Evolutionary conservation across 2,329 filamentous ascomycete species (phyloP).

Genomic region (Lasiodiplodia citricola): DNA sequence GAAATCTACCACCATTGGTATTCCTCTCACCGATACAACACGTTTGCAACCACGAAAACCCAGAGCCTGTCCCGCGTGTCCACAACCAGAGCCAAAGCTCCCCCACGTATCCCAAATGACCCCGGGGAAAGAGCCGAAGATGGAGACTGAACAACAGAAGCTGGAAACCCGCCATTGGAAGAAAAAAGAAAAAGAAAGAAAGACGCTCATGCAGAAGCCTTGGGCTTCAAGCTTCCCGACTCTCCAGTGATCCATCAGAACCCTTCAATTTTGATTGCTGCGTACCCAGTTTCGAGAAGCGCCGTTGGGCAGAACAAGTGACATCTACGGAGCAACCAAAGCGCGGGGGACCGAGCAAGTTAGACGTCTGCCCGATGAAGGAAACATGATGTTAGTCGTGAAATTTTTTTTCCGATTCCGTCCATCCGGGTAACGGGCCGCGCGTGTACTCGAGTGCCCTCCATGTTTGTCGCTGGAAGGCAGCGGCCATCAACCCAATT

Average conservation of each 20-base stretch:
- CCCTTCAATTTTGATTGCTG: slow-evolving; percentile 26
- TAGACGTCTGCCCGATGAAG: slow-evolving; percentile 21
- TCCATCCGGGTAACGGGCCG: slow-evolving; percentile 19
- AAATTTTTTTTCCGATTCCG: slow-evolving; percentile 24
- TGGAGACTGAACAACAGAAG: slow-evolving; percentile 30
- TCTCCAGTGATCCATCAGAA: slow-evolving; percentile 18
- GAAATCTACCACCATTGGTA: slow-evolving; percentile 28
- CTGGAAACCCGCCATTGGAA: slow-evolving; percentile 29
- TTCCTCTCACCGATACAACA: slow-evolving; percentile 27
- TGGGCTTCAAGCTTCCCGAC: slow-evolving; percentile 4
- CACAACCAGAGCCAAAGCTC: slow-evolving; percentile 22
- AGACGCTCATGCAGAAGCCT: slow-evolving; percentile 28
- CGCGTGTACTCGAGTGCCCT: slow-evolving; percentile 22
- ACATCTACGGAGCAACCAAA: slow-evolving; percentile 27
- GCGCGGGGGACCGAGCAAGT: slow-evolving; percentile 20
- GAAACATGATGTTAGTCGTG: slow-evolving; percentile 26
- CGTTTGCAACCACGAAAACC: slow-evolving; percentile 22
- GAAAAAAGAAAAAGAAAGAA: slow-evolving; percentile 28
- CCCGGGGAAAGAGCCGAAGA: slow-evolving; percentile 25
- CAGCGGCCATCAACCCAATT: slow-evolving; percentile 24
- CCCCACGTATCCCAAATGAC: slow-evolving; percentile 20
- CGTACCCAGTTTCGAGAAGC: slow-evolving; percentile 20
- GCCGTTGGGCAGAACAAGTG: slow-evolving; percentile 21
- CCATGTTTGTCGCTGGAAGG: slow-evolving; percentile 20
- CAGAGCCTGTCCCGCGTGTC: slow-evolving; percentile 23